Evolutionary conservation across 2,329 filamentous ascomycete species (phyloP).

Genomic region (Sarocladium brachiariae): DNA sequence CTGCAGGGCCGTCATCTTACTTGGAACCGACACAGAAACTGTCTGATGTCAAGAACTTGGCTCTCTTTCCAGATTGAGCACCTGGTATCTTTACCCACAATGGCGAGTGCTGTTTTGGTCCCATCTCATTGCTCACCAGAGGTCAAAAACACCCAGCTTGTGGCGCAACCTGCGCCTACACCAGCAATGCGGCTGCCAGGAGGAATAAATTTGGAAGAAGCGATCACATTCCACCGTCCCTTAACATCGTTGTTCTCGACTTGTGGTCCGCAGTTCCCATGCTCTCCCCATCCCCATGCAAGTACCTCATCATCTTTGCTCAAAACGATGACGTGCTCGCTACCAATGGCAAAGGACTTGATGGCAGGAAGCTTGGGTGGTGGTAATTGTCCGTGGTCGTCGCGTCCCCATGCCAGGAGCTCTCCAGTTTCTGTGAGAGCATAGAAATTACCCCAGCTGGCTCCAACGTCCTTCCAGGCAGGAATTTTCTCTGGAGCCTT

Average conservation of each 20-base stretch:
- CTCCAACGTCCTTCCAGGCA: constrained; percentile 61
- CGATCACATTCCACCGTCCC: constrained; percentile 61
- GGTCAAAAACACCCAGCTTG: constrained; percentile 65
- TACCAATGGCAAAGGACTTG: constrained; percentile 67
- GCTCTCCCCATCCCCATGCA: constrained; percentile 95
- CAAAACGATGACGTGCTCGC: constrained; percentile 79
- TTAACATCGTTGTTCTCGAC: constrained; percentile 60
- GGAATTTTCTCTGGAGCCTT: constrained; percentile 44
- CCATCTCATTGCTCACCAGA: background rate
- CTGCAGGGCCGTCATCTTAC: constrained; percentile 22
- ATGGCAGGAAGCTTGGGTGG: constrained; percentile 54
- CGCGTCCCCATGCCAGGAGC: constrained; percentile 70
- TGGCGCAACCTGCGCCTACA: constrained; percentile 83
- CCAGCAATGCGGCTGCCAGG: constrained; percentile 44
- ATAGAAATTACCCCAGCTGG: constrained; percentile 79
- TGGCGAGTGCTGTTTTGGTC: background rate
- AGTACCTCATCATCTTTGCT: constrained; percentile 60
- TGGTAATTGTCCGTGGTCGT: constrained; percentile 77
- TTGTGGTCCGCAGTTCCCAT: constrained; percentile 83
- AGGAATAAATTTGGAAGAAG: constrained; percentile 47
- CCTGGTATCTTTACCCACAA: background rate
- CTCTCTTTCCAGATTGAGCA: constrained; percentile 34
- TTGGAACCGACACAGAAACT: constrained; percentile 69
- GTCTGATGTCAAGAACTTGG: constrained; percentile 53
- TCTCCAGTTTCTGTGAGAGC: constrained; percentile 55